Evolutionary conservation across 2,329 filamentous ascomycete species (phyloP), one percentile per base, ranked within the genome.

Genomic region (Trichoderma arundinaceum): DNA sequence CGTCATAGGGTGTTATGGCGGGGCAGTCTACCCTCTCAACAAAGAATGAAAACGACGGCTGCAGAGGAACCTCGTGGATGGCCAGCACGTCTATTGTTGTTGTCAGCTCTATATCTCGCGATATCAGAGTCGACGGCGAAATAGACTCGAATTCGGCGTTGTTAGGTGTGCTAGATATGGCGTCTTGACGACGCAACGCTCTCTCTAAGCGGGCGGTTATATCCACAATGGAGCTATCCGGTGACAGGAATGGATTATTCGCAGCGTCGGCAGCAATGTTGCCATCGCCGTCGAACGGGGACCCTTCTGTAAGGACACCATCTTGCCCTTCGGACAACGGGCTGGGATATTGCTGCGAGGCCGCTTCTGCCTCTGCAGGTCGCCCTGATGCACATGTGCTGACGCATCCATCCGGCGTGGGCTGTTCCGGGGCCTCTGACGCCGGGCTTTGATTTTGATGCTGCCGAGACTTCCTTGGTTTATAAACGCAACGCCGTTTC

Each of bases 81-180:
- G 66, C 61, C 43, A 71, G 28, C 6, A 68, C 39, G 32, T 72
- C 69, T 46, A 72, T 72, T 1, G 67, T 67, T 1, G 69, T 71
- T 15, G 69, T 71, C 22, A 71, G 60, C 28, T 71, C 63, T 35
- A 71, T 71, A 28, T 69, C 67, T n/a, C 67, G 67, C 10, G 70
- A 71, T 65, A 69, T 71, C 13, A 69, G 43, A 46, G 51, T 62
- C 19, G 53, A 58, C 1, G 65, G 68, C 12, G 68, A 67, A 22
- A 46, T 61, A 3, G 53, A 35, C 6, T 68, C 60, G 2, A 46
- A 41, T 1, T 49, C 52, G 4, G 32, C 39, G 7, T 49, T 39
- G 1, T 58, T 41, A 3, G 41, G 1, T 1, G 38, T n/a, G 17
- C 28, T 13, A 5, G 38, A 49, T 13, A 28, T 49, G 32, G 13